A percentile compares a stretch with the other conserved stretches of the same genome.
These are phyloP conservation scores for Geosiphon pyriformis DNA, from an alignment of 192 early-diverging fungal genomes.

Conservation along the genomic window DNA sequence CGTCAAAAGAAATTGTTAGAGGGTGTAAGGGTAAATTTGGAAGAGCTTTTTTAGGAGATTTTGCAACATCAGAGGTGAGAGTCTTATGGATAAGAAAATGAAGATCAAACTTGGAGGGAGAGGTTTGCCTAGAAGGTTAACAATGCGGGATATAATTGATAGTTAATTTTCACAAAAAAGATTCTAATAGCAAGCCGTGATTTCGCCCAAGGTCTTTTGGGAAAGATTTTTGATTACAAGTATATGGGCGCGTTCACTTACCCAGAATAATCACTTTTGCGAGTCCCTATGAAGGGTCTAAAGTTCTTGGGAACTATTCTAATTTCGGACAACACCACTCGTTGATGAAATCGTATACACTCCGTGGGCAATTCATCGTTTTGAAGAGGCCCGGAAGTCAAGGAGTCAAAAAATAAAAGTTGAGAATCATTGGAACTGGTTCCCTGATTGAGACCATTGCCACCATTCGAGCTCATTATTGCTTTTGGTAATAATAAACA, in stretches of 20 bases:
- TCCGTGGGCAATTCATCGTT: conserved; percentile 9
- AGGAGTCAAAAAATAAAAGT: conserved; percentile 20
- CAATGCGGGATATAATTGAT: neutral
- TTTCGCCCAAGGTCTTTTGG: neutral
- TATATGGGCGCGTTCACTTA: neutral
- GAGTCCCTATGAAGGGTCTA: conserved; percentile 12
- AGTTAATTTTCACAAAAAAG: no score
- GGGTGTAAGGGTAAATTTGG: conserved; percentile 19
- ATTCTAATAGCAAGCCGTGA: neutral
- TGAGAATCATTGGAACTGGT: no score
- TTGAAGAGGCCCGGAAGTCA: neutral
- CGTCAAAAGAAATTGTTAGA: conserved; percentile 25
- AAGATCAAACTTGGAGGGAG: conserved; percentile 25
- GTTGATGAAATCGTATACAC: conserved; percentile 21
- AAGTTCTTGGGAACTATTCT: conserved; percentile 20
- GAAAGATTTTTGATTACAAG: neutral
- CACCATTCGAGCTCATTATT: no score
- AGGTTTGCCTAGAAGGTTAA: conserved; percentile 30
- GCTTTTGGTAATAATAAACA: no score
- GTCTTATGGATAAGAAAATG: conserved; percentile 28
- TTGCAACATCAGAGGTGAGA: conserved; percentile 10
- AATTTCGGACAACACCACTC: conserved; percentile 23
- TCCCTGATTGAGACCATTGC: no score
- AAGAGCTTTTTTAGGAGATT: conserved; percentile 20
- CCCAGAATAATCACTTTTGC: conserved; percentile 20